These are phyloP conservation scores for Aspergillus tubingensis DNA, from an alignment of 2,329 filamentous ascomycete genomes.

Conservation along the genomic window DNA sequence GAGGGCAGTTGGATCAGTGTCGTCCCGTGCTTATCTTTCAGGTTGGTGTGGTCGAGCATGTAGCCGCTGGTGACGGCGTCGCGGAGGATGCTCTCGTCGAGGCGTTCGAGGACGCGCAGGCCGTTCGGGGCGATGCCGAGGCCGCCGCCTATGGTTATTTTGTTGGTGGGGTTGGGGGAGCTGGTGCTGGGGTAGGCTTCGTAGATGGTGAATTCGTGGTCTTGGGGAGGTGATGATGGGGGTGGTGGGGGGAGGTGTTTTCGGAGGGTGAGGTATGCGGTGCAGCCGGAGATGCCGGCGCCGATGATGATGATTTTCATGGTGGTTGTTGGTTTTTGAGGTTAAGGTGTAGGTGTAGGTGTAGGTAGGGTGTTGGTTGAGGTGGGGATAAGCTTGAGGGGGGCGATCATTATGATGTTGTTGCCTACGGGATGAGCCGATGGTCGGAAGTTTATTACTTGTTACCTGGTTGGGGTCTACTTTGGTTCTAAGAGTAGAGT, in stretches of 20 bases:
- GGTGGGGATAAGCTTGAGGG: not conserved
- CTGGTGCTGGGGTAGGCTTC: slow-evolving; percentile 40
- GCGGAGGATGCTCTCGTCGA: slow-evolving; percentile 38
- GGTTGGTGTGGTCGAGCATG: slow-evolving; percentile 31
- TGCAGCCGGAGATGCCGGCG: slow-evolving; percentile 45
- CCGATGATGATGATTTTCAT: slow-evolving; percentile 50
- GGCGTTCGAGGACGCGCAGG: slow-evolving; percentile 39
- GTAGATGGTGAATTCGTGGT: slow-evolving; percentile 41
- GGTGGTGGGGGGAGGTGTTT: slow-evolving; percentile 39
- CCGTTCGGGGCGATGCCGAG: slow-evolving; percentile 45
- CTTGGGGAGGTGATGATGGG: not conserved
- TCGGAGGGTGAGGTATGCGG: slow-evolving; percentile 42
- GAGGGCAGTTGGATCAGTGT: slow-evolving; percentile 29
- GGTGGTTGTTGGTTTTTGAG: not conserved
- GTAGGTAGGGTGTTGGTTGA: not conserved
- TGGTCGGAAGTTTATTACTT: not conserved
- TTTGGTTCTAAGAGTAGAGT: not conserved
- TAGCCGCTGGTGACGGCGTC: slow-evolving; percentile 40
- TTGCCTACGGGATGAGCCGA: not conserved
- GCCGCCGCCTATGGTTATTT: slow-evolving; percentile 37
- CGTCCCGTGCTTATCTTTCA: slow-evolving; percentile 40
- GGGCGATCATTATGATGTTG: not conserved
- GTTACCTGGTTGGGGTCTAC: not conserved
- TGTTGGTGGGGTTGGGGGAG: slow-evolving; percentile 32
- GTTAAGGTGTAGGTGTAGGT: too few relatives aligned